These are phyloP conservation scores for Diutina ranongensis DNA, from an alignment of 1,139 yeast genomes.

Conservation along the genomic window DNA sequence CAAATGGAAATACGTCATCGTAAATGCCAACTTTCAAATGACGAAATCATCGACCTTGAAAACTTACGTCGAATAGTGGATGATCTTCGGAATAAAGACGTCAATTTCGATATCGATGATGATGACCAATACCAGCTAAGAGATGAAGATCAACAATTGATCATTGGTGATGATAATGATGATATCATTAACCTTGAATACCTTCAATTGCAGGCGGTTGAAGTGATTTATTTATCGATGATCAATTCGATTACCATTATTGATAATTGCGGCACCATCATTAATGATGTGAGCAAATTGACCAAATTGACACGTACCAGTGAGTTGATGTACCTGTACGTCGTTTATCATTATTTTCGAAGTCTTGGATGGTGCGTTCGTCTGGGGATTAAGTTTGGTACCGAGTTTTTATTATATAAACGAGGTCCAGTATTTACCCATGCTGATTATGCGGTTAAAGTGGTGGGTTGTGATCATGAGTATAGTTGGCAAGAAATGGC, in stretches of 20 bases:
- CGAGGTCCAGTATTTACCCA: slow-evolving; percentile 94
- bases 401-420: slow-evolving; percentile 68
- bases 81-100: slow-evolving; percentile 13
- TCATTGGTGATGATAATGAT: slow-evolving; percentile 16
- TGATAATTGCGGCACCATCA: not conserved
- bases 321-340: slow-evolving; percentile 40
- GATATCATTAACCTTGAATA: slow-evolving; percentile 41
- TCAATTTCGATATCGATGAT: not conserved
- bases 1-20: slow-evolving; percentile 22
- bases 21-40: slow-evolving; percentile 14
- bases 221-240: slow-evolving; percentile 52
- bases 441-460: slow-evolving; percentile 69
- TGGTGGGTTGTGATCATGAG: slow-evolving; percentile 21
- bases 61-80: slow-evolving; percentile 15
- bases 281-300: not conserved
- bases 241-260: slow-evolving; percentile 25
- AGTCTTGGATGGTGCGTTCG: slow-evolving; percentile 93
- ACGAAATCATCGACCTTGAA: slow-evolving; percentile 19
- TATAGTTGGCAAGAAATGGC: slow-evolving; percentile 49
- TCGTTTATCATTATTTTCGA: slow-evolving; percentile 77
- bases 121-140: slow-evolving; percentile 11
- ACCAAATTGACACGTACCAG: not conserved
- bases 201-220: slow-evolving; percentile 66
- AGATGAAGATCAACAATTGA: slow-evolving; percentile 25
- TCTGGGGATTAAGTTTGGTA: slow-evolving; percentile 85